Conservation (phyloP, 805 yeast genomes). For the Kuraishia hungarica region DNA sequence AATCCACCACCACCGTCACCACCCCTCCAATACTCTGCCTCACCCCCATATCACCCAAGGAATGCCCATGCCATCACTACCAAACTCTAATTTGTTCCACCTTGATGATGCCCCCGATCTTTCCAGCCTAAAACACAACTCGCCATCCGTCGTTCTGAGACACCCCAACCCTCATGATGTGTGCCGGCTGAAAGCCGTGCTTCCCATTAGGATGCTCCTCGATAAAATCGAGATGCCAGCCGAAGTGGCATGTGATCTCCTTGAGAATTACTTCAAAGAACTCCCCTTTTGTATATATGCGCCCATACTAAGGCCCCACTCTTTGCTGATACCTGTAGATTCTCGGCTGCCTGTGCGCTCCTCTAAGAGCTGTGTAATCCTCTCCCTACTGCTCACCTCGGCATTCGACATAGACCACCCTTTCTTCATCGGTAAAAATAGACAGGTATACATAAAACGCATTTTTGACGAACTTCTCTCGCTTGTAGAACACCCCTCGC, state of each 20-base stretch:
- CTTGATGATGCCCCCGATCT: neutral
- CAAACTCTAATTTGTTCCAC: neutral
- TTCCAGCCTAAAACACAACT: neutral
- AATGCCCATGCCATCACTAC: neutral
- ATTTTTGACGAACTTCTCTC: neutral
- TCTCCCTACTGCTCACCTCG: neutral
- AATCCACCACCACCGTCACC: neutral
- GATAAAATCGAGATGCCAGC: neutral
- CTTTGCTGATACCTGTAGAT: neutral
- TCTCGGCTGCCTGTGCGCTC: neutral
- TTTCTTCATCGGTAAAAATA: neutral
- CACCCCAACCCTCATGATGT: neutral
- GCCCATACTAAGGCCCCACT: neutral
- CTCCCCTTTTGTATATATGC: neutral
- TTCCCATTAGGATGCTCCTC: neutral
- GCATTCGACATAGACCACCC: neutral
- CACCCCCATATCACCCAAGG: neutral
- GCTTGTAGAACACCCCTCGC: neutral
- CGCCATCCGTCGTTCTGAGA: neutral
- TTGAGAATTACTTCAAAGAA: neutral
- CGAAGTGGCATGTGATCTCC: constrained; percentile 1
- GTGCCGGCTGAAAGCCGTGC: neutral
- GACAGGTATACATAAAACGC: neutral
- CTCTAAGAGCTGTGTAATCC: neutral
- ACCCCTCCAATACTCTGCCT: neutral